Conservation (phyloP, 2,329 filamentous ascomycete genomes). For the Pestalotiopsis sp. region DNA sequence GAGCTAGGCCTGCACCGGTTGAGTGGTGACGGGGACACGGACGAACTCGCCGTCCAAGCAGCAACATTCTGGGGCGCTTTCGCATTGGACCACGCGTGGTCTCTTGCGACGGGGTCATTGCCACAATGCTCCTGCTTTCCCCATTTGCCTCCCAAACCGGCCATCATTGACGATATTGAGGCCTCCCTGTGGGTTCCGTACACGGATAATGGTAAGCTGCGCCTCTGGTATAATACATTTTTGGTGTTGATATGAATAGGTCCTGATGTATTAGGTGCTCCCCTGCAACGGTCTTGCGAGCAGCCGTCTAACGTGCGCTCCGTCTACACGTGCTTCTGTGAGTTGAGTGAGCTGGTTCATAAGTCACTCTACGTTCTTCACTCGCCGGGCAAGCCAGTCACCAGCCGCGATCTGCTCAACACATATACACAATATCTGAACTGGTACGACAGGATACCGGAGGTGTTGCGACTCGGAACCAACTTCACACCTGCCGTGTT, state of each 20-base stretch:
- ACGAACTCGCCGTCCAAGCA: slow-evolving; percentile 59
- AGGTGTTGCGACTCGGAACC: slow-evolving; percentile 64
- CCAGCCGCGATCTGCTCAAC: slow-evolving; percentile 62
- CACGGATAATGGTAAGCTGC: slow-evolving; percentile 55
- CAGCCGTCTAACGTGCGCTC: slow-evolving; percentile 71
- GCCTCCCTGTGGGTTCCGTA: slow-evolving; percentile 62
- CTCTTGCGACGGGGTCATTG: slow-evolving; percentile 63
- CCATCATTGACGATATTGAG: slow-evolving; percentile 63
- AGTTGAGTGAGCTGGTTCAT: slow-evolving; percentile 74
- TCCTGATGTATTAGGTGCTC: slow-evolving; percentile 42
- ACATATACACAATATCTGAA: slow-evolving; percentile 70
- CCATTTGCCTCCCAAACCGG: slow-evolving; percentile 60
- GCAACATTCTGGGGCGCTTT: slow-evolving; percentile 67
- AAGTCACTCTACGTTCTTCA: slow-evolving; percentile 73
- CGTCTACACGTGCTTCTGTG: slow-evolving; percentile 70
- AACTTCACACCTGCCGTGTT: slow-evolving; percentile 75
- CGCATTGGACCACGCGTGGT: slow-evolving; percentile 67
- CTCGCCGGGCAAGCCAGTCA: slow-evolving; percentile 67
- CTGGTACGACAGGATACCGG: slow-evolving; percentile 72
- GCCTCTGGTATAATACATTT: not conserved
- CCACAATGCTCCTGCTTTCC: slow-evolving; percentile 62
- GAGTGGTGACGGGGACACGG: slow-evolving; percentile 49
- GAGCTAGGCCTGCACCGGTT: slow-evolving; percentile 70
- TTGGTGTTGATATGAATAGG: slow-evolving; percentile 14
- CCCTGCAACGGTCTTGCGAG: slow-evolving; percentile 56